A percentile compares a stretch with the other conserved stretches of the same genome.
These are phyloP conservation scores for Colletotrichum sp. DNA, from an alignment of 2,329 filamentous ascomycete genomes.

Conservation along the genomic window DNA sequence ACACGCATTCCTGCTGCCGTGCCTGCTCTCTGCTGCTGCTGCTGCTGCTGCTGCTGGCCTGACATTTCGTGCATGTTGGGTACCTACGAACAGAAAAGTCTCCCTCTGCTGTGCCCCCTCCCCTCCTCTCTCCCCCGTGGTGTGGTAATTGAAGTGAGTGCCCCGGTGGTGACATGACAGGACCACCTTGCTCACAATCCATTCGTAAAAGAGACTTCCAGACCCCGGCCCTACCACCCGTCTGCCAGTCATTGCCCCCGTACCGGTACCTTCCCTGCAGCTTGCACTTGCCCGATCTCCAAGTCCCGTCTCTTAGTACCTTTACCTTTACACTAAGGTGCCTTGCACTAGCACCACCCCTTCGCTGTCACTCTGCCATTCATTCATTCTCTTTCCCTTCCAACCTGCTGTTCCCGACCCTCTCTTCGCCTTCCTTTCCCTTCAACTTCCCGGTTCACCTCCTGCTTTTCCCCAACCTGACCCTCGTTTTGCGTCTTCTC, in stretches of 20 bases:
- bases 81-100: not conserved
- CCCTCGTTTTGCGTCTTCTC: constrained; percentile 1
- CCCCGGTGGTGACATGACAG: not conserved
- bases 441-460: constrained; percentile 7
- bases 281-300: constrained; percentile 7
- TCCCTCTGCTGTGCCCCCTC: not conserved
- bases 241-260: not conserved
- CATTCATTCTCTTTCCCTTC: not conserved
- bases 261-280: constrained; percentile 3
- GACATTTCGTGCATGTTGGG: not conserved
- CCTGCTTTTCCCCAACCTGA: constrained; percentile 1
- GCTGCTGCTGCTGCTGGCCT: not conserved
- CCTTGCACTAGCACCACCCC: not conserved
- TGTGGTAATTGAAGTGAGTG: not conserved
- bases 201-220: not conserved
- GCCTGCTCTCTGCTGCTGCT: not conserved
- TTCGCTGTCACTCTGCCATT: constrained; percentile 13
- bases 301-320: not conserved
- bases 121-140: not conserved
- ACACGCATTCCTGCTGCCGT: not conserved
- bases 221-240: not conserved
- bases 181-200: not conserved
- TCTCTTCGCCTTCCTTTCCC: not conserved
- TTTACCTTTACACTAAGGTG: not conserved
- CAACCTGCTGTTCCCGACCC: not conserved